Base-by-base conservation (phyloP, 768 basidiomycete species). In the Termitomyces sp. region DNA sequence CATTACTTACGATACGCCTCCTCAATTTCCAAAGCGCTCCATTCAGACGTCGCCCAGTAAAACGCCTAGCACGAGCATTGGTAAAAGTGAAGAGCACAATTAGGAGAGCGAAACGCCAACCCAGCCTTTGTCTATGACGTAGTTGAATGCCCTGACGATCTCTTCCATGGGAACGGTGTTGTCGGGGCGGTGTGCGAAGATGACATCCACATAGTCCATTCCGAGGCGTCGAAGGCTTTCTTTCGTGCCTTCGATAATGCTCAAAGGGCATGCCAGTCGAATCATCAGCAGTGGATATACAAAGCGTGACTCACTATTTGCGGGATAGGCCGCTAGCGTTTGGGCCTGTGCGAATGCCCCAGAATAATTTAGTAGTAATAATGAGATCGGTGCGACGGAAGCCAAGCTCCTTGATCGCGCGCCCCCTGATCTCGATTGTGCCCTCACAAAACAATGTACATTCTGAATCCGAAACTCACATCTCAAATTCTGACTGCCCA, bases 331-430 rank as follows among this genome's bases (percentile, higher is more conserved):
- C 85, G 51, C 69, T 71, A 61, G 76, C 80, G 63, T 88, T 88
- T 0, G 81, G 85, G 47, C 84, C 87, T 26, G 68, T 67, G 54
- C 83, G 72, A 7, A 81, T 72, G 7, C 91, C 91, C 80, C 88
- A 93, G 79, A 84, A 93, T 40, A 93, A 58, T 71, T 93, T 93
- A 56, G 91, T 93, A 18, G 86, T 83, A 65, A 93, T 77, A 54
- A 93, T 78, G 18, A 91, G 71, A 68, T 93, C 89, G 18, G 78
- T 74, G 36, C 89, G 80, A 36, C 82, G 79, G 62, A 85, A 76
- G 8, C 82, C 81, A 20, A 91, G 80, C 68, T 91, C 90, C 69
- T 85, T 85, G 69, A 92, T 82, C 8, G 85, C 89, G 39, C 87
- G 83, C 8, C 91, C 92, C 69, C 78, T 81, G 51, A 33, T 22